Evolutionary conservation across 805 yeast species (phyloP).

Genomic region (Metschnikowia gelsemii): DNA sequence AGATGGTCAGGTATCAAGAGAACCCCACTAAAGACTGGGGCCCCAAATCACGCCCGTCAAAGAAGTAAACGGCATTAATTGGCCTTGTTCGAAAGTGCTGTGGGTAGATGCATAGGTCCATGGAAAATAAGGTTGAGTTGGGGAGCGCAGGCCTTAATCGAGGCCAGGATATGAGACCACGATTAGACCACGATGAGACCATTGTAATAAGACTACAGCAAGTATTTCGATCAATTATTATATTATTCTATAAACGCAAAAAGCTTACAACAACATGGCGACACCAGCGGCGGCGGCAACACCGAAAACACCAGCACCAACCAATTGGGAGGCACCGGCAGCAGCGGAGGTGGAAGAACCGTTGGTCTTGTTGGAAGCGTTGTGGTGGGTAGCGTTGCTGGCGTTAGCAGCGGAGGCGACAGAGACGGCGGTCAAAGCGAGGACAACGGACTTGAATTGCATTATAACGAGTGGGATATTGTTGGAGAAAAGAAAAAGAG

Average conservation of each 20-base stretch:
- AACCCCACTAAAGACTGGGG: constrained; percentile 98
- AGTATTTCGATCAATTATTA: neutral
- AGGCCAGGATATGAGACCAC: too few relatives aligned
- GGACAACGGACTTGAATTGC: constrained; percentile 71
- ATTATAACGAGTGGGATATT: constrained; percentile 37
- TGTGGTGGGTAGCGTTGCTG: constrained; percentile 39
- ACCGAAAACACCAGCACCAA: constrained; percentile 75
- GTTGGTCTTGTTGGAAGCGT: constrained; percentile 38
- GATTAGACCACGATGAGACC: too few relatives aligned
- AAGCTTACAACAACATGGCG: constrained; percentile 47
- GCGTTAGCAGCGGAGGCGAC: constrained; percentile 64
- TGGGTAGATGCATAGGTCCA: too few relatives aligned
- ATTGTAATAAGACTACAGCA: neutral
- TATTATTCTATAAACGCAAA: constrained; percentile 14
- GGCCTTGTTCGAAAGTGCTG: too few relatives aligned
- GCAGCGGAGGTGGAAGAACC: constrained; percentile 25
- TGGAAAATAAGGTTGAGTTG: too few relatives aligned
- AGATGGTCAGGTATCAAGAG: constrained; percentile 84
- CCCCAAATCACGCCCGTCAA: constrained; percentile 76
- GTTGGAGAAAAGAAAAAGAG: constrained; percentile 3
- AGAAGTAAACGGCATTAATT: too few relatives aligned
- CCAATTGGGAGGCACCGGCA: constrained; percentile 52
- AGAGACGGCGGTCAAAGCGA: constrained; percentile 68
- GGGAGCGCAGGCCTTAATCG: too few relatives aligned
- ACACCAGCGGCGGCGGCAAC: constrained; percentile 86